These are phyloP conservation scores for Emericellopsis atlantica DNA, from an alignment of 2,329 filamentous ascomycete species.

Conservation along the genomic window DNA sequence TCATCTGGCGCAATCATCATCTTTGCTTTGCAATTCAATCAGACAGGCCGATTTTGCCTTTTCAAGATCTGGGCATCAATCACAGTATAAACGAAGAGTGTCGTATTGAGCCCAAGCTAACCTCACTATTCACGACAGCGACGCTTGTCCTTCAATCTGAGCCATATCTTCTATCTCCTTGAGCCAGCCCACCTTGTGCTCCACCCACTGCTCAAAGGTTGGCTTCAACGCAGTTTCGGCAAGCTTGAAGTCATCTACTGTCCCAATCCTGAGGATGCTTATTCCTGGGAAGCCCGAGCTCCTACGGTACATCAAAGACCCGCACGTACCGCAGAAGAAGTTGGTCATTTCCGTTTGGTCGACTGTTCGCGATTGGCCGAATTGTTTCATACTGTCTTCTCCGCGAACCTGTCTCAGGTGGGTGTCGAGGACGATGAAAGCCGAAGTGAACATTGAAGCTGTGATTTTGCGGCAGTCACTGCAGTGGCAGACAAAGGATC, in stretches of 20 bases:
- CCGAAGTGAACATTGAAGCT: conserved; percentile 48
- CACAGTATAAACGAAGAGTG: no score
- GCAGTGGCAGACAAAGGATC: conserved; percentile 47
- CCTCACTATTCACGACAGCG: not conserved
- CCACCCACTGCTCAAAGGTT: conserved; percentile 34
- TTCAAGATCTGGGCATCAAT: no score
- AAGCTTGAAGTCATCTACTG: conserved; percentile 47
- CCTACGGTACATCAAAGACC: conserved; percentile 45
- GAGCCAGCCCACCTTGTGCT: conserved; percentile 39
- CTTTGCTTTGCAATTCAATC: no score
- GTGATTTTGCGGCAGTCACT: conserved; percentile 50
- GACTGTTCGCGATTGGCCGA: conserved; percentile 27
- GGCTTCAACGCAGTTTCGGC: conserved; percentile 45
- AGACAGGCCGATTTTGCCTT: no score
- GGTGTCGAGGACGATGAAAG: conserved; percentile 35
- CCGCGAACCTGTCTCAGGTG: conserved; percentile 37
- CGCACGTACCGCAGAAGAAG: conserved; percentile 46
- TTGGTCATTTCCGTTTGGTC: conserved; percentile 37
- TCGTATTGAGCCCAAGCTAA: not conserved
- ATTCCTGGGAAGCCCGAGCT: conserved; percentile 15
- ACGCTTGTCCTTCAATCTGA: not conserved
- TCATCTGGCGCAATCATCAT: no score
- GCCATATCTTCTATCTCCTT: not conserved
- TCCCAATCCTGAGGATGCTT: conserved; percentile 42
- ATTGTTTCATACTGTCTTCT: conserved; percentile 32